Percentiles rank a stretch among this genome's conserved stretches.
phyloP scores from a whole-genome alignment of 106 monocot genomes.

The Ottelia alismoides region DNA sequence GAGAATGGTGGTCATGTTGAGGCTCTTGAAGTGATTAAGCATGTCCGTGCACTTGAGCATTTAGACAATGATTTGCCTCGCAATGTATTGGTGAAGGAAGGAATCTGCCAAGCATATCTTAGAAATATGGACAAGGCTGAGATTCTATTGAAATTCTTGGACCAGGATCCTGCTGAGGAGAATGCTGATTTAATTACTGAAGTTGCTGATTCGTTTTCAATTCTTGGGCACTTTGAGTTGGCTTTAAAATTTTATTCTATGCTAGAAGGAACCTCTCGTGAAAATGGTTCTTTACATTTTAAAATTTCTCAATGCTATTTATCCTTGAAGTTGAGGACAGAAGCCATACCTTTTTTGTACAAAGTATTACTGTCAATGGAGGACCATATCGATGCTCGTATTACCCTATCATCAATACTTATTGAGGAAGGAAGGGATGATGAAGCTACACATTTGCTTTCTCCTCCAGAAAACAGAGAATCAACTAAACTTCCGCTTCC shows the following conservation, averaged over 20 bases:
- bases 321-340: slow-evolving; percentile 36
- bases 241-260: slow-evolving; percentile 67
- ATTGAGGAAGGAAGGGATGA: slow-evolving; percentile 61
- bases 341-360: slow-evolving; percentile 68
- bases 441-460: slow-evolving; percentile 70
- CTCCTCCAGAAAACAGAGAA: no score
- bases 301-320: slow-evolving; percentile 76
- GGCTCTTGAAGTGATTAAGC: slow-evolving; percentile 51
- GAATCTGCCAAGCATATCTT: slow-evolving; percentile 65
- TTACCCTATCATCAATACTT: slow-evolving; percentile 63
- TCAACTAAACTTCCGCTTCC: no score
- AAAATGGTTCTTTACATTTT: slow-evolving; percentile 38
- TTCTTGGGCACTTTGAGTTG: slow-evolving; percentile 38
- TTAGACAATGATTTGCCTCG: slow-evolving; percentile 24
- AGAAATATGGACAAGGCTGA: slow-evolving; percentile 63
- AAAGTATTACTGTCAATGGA: slow-evolving; percentile 45
- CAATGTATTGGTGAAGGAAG: slow-evolving; percentile 39
- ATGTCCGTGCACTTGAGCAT: slow-evolving; percentile 10
- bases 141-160: slow-evolving; percentile 25
- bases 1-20: slow-evolving; percentile 39
- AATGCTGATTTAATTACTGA: slow-evolving; percentile 38
- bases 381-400: slow-evolving; percentile 60
- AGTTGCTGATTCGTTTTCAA: slow-evolving; percentile 47
- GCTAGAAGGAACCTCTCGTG: slow-evolving; percentile 24
- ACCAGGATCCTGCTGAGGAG: slow-evolving; percentile 22